Percentiles rank a stretch among this genome's conserved stretches.
Conservation (phyloP, 352 stramenopile species). For the Globisporangium carolinianum region DNA sequence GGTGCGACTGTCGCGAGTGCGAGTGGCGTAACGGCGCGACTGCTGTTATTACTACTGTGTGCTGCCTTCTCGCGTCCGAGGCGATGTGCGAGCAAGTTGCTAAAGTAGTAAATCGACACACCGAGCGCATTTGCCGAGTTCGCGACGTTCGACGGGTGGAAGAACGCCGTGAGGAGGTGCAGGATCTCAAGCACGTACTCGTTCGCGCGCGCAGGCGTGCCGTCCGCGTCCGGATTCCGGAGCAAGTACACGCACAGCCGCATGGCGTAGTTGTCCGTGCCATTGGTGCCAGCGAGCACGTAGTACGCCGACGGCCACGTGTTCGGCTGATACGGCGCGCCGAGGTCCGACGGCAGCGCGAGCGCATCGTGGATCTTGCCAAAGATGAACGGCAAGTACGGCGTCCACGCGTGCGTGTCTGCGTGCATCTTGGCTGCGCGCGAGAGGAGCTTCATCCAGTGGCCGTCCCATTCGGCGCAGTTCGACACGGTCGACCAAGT, state of each 20-base stretch:
- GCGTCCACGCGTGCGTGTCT: constrained; percentile 16
- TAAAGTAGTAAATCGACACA: constrained; percentile 53
- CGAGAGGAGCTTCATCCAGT: constrained; percentile 70
- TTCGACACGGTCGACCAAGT: constrained; percentile 48
- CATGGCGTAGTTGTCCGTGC: constrained; percentile 44
- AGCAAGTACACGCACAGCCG: constrained; percentile 53
- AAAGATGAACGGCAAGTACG: constrained; percentile 53
- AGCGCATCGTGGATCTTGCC: constrained; percentile 59
- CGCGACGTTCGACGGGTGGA: constrained; percentile 65
- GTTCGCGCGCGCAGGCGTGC: constrained; percentile 18
- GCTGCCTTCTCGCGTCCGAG: constrained; percentile 42
- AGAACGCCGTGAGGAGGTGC: constrained; percentile 53
- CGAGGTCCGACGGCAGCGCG: constrained; percentile 58
- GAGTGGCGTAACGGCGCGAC: too few relatives aligned
- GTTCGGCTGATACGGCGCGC: constrained; percentile 54
- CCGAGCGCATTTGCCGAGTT: constrained; percentile 47
- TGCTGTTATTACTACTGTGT: too few relatives aligned
- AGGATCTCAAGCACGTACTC: constrained; percentile 54
- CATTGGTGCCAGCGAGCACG: constrained; percentile 46
- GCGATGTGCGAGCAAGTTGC: constrained; percentile 34
- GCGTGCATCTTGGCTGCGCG: constrained; percentile 50
- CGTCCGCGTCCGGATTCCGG: constrained; percentile 13
- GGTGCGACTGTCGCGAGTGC: constrained; percentile 20
- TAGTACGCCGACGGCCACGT: constrained; percentile 43
- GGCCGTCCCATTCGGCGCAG: constrained; percentile 55